Conservation (phyloP, 306 rosid genomes). For the Elaeagnus macrophylla region DNA sequence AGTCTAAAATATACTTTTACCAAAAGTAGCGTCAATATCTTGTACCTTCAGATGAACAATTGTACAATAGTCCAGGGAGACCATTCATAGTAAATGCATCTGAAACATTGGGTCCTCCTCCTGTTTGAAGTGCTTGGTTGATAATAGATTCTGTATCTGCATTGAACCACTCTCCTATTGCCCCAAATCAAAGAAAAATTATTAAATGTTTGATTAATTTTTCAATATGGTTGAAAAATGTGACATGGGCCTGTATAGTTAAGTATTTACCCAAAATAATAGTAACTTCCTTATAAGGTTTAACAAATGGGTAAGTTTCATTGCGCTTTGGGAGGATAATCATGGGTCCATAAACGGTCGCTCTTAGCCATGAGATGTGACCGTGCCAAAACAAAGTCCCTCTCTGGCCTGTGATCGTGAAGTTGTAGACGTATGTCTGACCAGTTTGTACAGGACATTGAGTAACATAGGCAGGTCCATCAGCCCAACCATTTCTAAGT, state of each 20-base stretch:
- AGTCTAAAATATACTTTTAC: too few species aligned
- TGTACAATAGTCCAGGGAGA: slow-evolving; percentile 64
- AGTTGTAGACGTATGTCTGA: slow-evolving; percentile 55
- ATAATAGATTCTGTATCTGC: slow-evolving; percentile 71
- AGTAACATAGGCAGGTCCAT: slow-evolving; percentile 84
- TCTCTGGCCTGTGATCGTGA: slow-evolving; percentile 63
- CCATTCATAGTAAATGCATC: slow-evolving; percentile 82
- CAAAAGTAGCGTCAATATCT: too few species aligned
- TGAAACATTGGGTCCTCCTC: slow-evolving; percentile 80
- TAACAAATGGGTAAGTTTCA: slow-evolving; percentile 60
- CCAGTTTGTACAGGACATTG: slow-evolving; percentile 76
- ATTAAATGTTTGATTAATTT: background rate
- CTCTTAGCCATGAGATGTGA: slow-evolving; percentile 77
- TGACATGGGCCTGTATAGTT: too few species aligned
- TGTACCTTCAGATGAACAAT: slow-evolving; percentile 65
- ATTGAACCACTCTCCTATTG: slow-evolving; percentile 84
- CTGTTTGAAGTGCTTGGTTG: slow-evolving; percentile 65
- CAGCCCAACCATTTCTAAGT: slow-evolving; percentile 59
- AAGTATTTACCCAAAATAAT: slow-evolving; percentile 50
- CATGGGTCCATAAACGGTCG: slow-evolving; percentile 61
- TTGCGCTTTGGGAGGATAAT: slow-evolving; percentile 59
- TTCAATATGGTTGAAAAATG: too few species aligned
- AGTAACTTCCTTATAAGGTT: slow-evolving; percentile 61
- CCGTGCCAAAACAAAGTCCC: slow-evolving; percentile 87
- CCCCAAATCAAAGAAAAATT: slow-evolving; percentile 3